Evolutionary conservation across 331 rosid genomes (phyloP).

Genomic region (Rhamnella rubrinervis): DNA sequence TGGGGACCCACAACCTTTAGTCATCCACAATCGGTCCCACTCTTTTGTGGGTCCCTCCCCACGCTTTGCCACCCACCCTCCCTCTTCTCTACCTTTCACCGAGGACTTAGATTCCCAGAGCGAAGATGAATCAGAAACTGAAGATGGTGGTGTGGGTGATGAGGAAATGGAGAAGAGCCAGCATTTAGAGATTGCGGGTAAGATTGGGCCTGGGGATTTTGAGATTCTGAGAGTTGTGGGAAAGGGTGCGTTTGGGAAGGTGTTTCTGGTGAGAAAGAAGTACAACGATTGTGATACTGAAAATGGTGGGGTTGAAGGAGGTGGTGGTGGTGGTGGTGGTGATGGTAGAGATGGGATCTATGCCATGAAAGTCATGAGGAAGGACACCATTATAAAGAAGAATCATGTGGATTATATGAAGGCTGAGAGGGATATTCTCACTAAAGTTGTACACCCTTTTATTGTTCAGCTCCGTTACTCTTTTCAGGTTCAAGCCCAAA

Average conservation of each 20-base stretch:
- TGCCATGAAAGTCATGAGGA: conserved; percentile 96
- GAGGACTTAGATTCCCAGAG: conserved; percentile 38
- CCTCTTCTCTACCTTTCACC: conserved; percentile 32
- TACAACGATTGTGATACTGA: conserved; percentile 1
- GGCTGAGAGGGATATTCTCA: conserved; percentile 94
- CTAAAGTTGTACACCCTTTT: conserved; percentile 86
- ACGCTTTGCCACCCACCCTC: conserved; percentile 37
- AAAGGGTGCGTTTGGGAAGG: conserved; percentile 87
- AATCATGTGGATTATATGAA: conserved; percentile 92
- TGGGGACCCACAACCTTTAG: conserved; percentile 41
- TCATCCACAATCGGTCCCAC: conserved; percentile 82
- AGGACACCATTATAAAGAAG: conserved; percentile 82
- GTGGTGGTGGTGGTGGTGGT: neutral
- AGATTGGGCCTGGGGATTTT: conserved; percentile 75
- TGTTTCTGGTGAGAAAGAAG: conserved; percentile 68
- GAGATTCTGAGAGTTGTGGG: conserved; percentile 81
- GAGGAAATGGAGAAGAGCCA: conserved; percentile 4
- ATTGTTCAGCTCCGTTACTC: conserved; percentile 90
- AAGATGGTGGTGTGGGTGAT: conserved; percentile 5
- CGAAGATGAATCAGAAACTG: conserved; percentile 35
- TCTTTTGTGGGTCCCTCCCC: conserved; percentile 98
- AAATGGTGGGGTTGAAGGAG: conserved; percentile 9
- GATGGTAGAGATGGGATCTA: conserved; percentile 54
- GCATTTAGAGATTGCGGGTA: conserved; percentile 16
- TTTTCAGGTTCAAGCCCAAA: conserved; percentile 51